Evolutionary conservation across 2,329 filamentous ascomycete species (phyloP).

Genomic region (Pseudofabraea citricarpa): DNA sequence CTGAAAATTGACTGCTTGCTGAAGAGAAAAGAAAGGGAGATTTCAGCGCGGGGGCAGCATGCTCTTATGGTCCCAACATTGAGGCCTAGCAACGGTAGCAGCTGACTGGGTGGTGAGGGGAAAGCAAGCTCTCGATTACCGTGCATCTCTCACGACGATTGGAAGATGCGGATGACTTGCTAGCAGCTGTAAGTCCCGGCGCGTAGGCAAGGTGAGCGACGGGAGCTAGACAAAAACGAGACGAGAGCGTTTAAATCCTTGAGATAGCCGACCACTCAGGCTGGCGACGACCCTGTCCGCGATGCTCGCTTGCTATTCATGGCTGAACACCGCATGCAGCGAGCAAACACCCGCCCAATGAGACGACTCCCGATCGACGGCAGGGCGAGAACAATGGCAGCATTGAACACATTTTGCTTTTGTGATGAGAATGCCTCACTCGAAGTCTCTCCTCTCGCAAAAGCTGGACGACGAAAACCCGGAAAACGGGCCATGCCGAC

Average conservation of each 20-base stretch:
- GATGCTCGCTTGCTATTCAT: background rate
- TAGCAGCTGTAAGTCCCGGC: constrained; percentile 12
- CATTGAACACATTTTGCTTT: background rate
- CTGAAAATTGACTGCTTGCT: constrained; percentile 59
- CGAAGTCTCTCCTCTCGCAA: too few relatives aligned
- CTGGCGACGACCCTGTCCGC: background rate
- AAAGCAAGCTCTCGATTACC: constrained; percentile 1
- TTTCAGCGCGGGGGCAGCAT: constrained; percentile 15
- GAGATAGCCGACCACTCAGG: background rate
- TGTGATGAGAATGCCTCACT: background rate
- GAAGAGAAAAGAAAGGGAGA: constrained; percentile 38
- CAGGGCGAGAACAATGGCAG: background rate
- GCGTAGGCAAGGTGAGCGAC: constrained; percentile 13
- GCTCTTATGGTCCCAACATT: constrained; percentile 22
- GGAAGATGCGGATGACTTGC: constrained; percentile 6
- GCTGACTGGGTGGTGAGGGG: constrained; percentile 10
- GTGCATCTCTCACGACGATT: constrained; percentile 1
- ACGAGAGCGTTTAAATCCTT: constrained; percentile 14
- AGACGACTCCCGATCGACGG: background rate
- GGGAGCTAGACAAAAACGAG: constrained; percentile 10
- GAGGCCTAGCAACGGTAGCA: constrained; percentile 9
- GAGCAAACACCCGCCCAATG: background rate
- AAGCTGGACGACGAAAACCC: background rate
- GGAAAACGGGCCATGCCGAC: background rate
- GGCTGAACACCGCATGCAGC: background rate